phyloP scores from a whole-genome alignment of 768 basidiomycete species.

The Heimioporus sp. region DNA sequence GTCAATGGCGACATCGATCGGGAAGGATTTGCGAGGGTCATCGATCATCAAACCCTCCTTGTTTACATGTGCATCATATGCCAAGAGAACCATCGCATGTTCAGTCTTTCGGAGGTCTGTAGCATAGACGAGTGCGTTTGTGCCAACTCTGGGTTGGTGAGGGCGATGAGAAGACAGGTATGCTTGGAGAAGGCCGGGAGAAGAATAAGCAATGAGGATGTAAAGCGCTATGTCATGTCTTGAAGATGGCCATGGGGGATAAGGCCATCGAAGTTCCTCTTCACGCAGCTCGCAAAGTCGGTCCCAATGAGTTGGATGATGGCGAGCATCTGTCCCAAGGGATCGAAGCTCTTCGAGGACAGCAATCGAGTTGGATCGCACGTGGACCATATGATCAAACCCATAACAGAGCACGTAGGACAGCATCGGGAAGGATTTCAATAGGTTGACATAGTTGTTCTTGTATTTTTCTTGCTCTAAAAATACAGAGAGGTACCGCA shows the following conservation, averaged over 20 bases:
- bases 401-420: neutral
- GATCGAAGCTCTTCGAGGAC: neutral
- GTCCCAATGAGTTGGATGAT: constrained; percentile 3
- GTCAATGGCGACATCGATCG: constrained; percentile 1
- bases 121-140: constrained; percentile 10
- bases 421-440: neutral
- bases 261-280: neutral
- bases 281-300: too few species aligned
- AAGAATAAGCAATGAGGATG: constrained; percentile 1
- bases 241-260: constrained; percentile 3
- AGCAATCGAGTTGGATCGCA: neutral
- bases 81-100: neutral
- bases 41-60: neutral
- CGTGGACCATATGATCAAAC: neutral
- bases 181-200: neutral
- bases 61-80: neutral
- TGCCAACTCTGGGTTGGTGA: neutral
- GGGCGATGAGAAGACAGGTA: neutral
- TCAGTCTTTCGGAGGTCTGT: constrained; percentile 1
- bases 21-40: neutral
- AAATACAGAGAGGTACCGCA: neutral
- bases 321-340: neutral
- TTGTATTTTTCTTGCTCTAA: neutral
- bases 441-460: too few species aligned
- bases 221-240: neutral